Evolutionary conservation across 441 rosid species (phyloP).

Genomic region (Jatropha multifida): DNA sequence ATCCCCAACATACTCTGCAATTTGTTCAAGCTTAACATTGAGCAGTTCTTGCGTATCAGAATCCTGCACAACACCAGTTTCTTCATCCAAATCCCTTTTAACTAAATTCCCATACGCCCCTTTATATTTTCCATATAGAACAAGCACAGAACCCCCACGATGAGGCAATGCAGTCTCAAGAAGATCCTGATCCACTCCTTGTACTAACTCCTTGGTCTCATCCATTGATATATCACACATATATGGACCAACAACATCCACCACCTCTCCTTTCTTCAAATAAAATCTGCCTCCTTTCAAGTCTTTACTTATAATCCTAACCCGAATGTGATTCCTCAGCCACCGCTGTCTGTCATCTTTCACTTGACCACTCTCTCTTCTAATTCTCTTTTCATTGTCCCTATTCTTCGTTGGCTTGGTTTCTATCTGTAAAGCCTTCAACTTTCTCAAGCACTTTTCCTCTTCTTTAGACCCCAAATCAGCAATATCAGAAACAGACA

Average conservation of each 20-base stretch:
- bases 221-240: conserved; percentile 68
- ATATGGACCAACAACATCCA: conserved; percentile 68
- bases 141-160: conserved; percentile 61
- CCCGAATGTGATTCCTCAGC: conserved; percentile 75
- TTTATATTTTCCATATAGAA: conserved; percentile 60
- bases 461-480: conserved; percentile 70
- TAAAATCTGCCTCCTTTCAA: conserved; percentile 70
- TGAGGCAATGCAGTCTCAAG: conserved; percentile 80
- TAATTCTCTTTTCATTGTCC: conserved; percentile 12
- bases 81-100: conserved; percentile 60
- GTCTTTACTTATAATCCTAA: conserved; percentile 62
- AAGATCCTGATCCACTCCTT: conserved; percentile 67
- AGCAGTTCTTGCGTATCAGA: conserved; percentile 57
- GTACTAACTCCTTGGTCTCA: conserved; percentile 63
- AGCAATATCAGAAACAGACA: conserved; percentile 48
- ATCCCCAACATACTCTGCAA: conserved; percentile 80
- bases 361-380: conserved; percentile 27
- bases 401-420: conserved; percentile 9
- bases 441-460: conserved; percentile 56
- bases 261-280: conserved; percentile 67
- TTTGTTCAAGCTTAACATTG: conserved; percentile 71
- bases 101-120: conserved; percentile 62
- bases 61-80: conserved; percentile 64
- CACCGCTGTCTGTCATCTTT: conserved; percentile 38
- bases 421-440: conserved; percentile 38